phyloP scores from a whole-genome alignment of 305 asterid species.

The Solanum hybrid region DNA sequence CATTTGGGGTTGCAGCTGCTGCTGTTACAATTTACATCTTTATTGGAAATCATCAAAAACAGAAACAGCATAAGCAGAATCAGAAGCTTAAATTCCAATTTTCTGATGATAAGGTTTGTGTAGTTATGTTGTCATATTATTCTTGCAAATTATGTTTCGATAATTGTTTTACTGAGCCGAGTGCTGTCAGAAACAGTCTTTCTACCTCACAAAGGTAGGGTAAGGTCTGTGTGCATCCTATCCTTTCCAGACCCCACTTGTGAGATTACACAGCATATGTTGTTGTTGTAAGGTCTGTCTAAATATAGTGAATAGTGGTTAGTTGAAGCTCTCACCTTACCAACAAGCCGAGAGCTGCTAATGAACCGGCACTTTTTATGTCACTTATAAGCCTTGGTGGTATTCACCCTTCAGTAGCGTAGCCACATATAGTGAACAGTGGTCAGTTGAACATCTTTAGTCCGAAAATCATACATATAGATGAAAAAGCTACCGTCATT shows the following conservation, averaged over 20 bases:
- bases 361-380: neutral
- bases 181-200: neutral
- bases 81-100: conserved; percentile 45
- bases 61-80: conserved; percentile 20
- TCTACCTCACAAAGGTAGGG: neutral
- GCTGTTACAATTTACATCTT: conserved; percentile 52
- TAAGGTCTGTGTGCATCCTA: neutral
- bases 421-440: neutral
- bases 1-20: conserved; percentile 46
- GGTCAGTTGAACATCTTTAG: neutral
- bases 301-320: no score
- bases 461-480: neutral
- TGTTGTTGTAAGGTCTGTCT: neutral
- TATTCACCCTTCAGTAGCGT: neutral
- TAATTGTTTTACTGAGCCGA: neutral
- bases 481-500: neutral
- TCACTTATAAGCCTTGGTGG: neutral
- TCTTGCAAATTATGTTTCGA: neutral
- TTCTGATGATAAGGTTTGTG: conserved; percentile 11
- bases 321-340: neutral
- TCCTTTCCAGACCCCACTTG: neutral
- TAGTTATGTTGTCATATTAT: neutral
- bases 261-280: neutral
- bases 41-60: conserved; percentile 24
- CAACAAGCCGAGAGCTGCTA: neutral